Conservation (phyloP, 352 stramenopile species). For the Pythium insidiosum region DNA sequence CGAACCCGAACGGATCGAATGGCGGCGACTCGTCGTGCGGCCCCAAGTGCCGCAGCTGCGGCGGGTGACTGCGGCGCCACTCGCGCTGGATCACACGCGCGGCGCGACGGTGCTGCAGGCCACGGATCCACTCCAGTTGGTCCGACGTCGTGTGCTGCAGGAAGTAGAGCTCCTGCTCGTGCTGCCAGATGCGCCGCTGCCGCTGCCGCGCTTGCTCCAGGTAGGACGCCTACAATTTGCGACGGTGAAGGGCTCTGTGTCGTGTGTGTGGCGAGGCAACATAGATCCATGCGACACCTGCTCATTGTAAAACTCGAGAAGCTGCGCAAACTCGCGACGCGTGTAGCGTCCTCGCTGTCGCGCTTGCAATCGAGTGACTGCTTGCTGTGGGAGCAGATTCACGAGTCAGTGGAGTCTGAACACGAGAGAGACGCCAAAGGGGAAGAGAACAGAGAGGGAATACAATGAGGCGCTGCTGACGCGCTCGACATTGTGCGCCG, state of each 20-base stretch:
- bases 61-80: constrained; percentile 21
- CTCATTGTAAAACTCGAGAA: constrained; percentile 42
- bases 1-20: constrained; percentile 11
- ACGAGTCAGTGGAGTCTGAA: neutral
- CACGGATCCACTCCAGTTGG: constrained; percentile 31
- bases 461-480: constrained; percentile 24
- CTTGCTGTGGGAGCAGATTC: constrained; percentile 23
- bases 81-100: constrained; percentile 32
- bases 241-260: too few relatives aligned
- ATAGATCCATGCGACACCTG: constrained; percentile 22
- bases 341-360: constrained; percentile 48
- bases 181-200: constrained; percentile 44
- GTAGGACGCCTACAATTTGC: too few relatives aligned
- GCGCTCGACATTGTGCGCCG: constrained; percentile 21
- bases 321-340: constrained; percentile 33
- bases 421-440: neutral
- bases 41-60: constrained; percentile 9
- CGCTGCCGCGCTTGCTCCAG: too few relatives aligned
- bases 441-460: constrained; percentile 7
- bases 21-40: constrained; percentile 3
- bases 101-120: constrained; percentile 31
- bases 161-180: constrained; percentile 61
- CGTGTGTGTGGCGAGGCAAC: too few relatives aligned
- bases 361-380: constrained; percentile 47
- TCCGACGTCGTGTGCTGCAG: constrained; percentile 44